Conservation (phyloP, 2,329 filamentous ascomycete genomes). For the Aspergillus quadricinctus region DNA sequence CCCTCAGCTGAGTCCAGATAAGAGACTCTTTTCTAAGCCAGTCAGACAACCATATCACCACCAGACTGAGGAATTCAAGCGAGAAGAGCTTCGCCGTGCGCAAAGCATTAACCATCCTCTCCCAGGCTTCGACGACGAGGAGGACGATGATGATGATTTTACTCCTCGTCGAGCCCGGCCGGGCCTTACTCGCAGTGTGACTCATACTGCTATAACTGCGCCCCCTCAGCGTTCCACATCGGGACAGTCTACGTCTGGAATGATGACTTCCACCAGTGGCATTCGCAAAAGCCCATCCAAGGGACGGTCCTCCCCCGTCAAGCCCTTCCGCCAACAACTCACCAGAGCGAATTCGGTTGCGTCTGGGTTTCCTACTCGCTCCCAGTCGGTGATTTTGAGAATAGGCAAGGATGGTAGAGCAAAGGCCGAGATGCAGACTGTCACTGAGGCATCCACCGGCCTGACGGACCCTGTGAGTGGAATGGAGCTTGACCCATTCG, state of each 20-base stretch:
- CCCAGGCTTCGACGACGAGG: conserved; percentile 27
- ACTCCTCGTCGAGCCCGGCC: conserved; percentile 33
- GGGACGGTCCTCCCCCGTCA: conserved; percentile 41
- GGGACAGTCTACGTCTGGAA: conserved; percentile 25
- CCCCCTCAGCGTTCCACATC: conserved; percentile 27
- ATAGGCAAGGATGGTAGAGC: conserved; percentile 47
- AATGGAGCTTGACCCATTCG: conserved; percentile 41
- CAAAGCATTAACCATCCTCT: conserved; percentile 26
- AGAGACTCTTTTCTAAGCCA: conserved; percentile 22
- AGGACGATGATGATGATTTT: conserved; percentile 32
- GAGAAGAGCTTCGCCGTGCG: conserved; percentile 36
- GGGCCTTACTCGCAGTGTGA: conserved; percentile 37
- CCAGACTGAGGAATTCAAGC: conserved; percentile 46
- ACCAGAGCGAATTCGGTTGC: conserved; percentile 31
- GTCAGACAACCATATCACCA: conserved; percentile 46
- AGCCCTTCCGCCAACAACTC: conserved; percentile 29
- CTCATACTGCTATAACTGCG: conserved; percentile 33
- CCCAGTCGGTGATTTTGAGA: conserved; percentile 42
- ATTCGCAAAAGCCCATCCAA: conserved; percentile 41
- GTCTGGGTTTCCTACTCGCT: conserved; percentile 28
- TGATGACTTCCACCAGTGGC: conserved; percentile 31
- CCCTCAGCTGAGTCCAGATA: conserved; percentile 29
- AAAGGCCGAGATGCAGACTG: conserved; percentile 42
- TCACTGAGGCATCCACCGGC: conserved; percentile 28
- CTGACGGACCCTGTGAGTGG: conserved; percentile 32